phyloP scores from a whole-genome alignment of 371 early-diverging fungal genomes.

The Mucor mucedo region DNA sequence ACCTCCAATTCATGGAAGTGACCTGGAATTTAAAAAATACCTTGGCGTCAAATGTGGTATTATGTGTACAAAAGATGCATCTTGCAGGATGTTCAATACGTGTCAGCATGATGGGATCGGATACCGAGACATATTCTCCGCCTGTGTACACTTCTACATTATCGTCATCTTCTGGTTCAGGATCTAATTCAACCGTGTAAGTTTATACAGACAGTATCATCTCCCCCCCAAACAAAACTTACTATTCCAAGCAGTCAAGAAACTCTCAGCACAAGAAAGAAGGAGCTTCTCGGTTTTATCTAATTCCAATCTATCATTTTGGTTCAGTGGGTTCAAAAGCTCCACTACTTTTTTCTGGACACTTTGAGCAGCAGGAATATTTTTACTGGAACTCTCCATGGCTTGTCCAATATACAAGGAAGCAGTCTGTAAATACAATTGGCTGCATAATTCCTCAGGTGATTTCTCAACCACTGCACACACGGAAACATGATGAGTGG shows the following conservation, averaged over 20 bases:
- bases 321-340: constrained; percentile 17
- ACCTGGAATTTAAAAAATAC: constrained; percentile 27
- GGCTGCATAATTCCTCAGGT: constrained; percentile 34
- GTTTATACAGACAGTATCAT: not conserved
- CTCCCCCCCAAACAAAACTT: not conserved
- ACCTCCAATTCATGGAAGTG: constrained; percentile 29
- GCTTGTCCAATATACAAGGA: constrained; percentile 29
- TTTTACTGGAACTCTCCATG: constrained; percentile 22
- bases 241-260: constrained; percentile 28
- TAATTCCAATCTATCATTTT: constrained; percentile 21
- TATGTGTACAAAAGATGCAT: constrained; percentile 47
- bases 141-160: constrained; percentile 31
- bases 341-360: constrained; percentile 24
- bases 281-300: constrained; percentile 22
- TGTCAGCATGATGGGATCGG: constrained; percentile 40
- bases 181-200: not conserved
- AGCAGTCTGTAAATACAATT: constrained; percentile 35
- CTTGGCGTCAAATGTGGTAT: constrained; percentile 41
- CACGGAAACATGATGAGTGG: constrained; percentile 32
- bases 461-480: constrained; percentile 41
- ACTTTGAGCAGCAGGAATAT: constrained; percentile 13
- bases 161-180: constrained; percentile 20
- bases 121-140: constrained; percentile 38
- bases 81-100: constrained; percentile 44
- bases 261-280: constrained; percentile 23